Conservation (phyloP, 306 rosid species). For the Hippophae rhamnoides region DNA sequence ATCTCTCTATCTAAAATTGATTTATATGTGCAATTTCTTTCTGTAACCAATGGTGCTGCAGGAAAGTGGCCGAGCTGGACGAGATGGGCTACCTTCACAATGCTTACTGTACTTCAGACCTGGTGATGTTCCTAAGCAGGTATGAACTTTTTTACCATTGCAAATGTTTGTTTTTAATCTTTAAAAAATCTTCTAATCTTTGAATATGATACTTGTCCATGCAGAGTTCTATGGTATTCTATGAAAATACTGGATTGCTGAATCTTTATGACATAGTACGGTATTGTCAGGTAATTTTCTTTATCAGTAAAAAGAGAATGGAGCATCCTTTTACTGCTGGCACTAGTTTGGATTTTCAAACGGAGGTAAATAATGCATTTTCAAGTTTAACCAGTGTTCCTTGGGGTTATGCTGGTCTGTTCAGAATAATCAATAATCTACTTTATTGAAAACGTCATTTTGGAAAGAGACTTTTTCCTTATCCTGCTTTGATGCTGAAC, state of each 20-base stretch:
- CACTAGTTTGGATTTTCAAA: background rate
- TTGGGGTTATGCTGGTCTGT: too few relatives aligned
- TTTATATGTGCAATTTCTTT: conserved; percentile 12
- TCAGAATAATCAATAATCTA: too few relatives aligned
- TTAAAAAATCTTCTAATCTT: conserved; percentile 7
- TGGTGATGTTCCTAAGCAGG: conserved; percentile 90
- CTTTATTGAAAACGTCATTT: too few relatives aligned
- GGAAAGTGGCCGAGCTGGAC: conserved; percentile 99
- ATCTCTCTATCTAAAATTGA: conserved; percentile 15
- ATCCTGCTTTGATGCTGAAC: too few relatives aligned
- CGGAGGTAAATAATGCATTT: too few relatives aligned
- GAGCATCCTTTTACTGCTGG: background rate
- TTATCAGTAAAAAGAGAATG: background rate
- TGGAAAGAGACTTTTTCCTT: too few relatives aligned
- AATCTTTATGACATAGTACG: conserved; percentile 88
- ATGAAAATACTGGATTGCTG: conserved; percentile 80
- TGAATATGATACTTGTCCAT: conserved; percentile 21
- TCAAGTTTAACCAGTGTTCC: too few relatives aligned
- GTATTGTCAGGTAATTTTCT: conserved; percentile 63
- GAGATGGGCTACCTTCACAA: conserved; percentile 97
- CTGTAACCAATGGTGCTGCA: conserved; percentile 27
- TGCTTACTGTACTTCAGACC: conserved; percentile 83
- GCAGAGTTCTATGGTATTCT: conserved; percentile 98
- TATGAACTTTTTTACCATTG: conserved; percentile 12
- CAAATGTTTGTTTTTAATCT: conserved; percentile 3